Evolutionary conservation across 176 grass and related monocot species (phyloP).

Genomic region (Elaeis guineensis): DNA sequence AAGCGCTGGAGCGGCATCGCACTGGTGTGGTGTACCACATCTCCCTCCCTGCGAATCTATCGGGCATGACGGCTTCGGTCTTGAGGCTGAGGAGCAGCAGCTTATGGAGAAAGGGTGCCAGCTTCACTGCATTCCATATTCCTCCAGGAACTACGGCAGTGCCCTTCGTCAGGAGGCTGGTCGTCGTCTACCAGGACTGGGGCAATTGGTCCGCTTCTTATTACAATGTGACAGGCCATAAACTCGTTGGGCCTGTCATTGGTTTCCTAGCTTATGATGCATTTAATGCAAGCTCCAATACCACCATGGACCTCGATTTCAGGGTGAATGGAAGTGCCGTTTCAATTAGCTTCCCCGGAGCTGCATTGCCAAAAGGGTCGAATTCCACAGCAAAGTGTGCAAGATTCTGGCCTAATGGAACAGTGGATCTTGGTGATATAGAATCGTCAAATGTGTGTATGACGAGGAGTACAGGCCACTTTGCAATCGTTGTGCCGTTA

Average conservation of each 20-base stretch:
- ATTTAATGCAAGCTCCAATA: not conserved
- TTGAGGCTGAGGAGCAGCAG: conserved; percentile 14
- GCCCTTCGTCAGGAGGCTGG: conserved; percentile 5
- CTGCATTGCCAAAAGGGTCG: not conserved
- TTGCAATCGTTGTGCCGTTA: conserved; percentile 2
- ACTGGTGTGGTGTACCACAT: conserved; percentile 17
- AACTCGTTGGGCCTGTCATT: conserved; percentile 3
- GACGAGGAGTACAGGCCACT: conserved; percentile 14
- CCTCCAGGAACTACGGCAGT: conserved; percentile 1
- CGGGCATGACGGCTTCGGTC: conserved; percentile 11
- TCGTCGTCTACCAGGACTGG: conserved; percentile 18
- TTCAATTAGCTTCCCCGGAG: conserved; percentile 5
- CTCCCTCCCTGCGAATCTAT: conserved; percentile 1
- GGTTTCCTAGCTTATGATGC: conserved; percentile 21
- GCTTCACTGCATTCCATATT: conserved; percentile 5
- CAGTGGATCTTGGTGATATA: not conserved
- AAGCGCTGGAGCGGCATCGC: not conserved
- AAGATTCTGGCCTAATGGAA: conserved; percentile 7
- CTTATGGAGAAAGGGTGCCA: conserved; percentile 12
- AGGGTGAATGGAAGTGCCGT: not conserved
- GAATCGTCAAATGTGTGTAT: not conserved
- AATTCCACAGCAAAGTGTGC: conserved; percentile 3
- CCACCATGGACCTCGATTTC: conserved; percentile 5
- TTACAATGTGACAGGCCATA: conserved; percentile 10
- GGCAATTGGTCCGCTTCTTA: conserved; percentile 7